Base-by-base conservation (phyloP, 2,329 filamentous ascomycete genomes). In the Curvularia sp. region DNA sequence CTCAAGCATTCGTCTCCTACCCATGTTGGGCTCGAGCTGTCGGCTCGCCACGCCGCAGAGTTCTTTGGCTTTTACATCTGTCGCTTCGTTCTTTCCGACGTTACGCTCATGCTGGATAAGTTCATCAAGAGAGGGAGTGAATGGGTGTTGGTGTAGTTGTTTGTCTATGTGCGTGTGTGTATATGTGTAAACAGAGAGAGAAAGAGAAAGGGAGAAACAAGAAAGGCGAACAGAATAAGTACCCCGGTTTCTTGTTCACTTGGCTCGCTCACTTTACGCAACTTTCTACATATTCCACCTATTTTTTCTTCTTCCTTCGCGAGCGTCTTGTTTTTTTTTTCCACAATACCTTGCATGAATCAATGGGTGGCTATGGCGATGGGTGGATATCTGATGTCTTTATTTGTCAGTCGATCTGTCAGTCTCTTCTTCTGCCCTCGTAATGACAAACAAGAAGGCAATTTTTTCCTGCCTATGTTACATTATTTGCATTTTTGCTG, bases 11-110 rank as follows among this genome's bases (percentile, higher is more conserved):
- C 92, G 18, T 94, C 93, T 68, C 93, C 92, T 71, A 98, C 95
- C 8, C 93, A 97, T 74, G 93, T 99, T 53, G 95, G 95, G 9
- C 86, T 99, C 33, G 95, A 99, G 79, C 85, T 99, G 41, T 95
- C 92, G 75, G 93, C 93, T 35, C 87, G 94, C 41, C 94, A 97
- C 76, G 95, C 94, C 7, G 92, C 94, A 33, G 95, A 99, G 78
- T 99, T 99, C 78, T 99, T 99, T 76, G 93, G 90, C 15, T 97
- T 99, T 78, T 98, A 95, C 76, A 85, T 99, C 28, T 97, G 94
- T 78, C 89, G 95, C 18, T 99, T 99, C 75, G 93, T 93, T n/a
- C 82, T 99, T 60, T 84, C 88, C 4, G 95, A 99, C 76, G 80
- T 99, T 61, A 85, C 88, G 39, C 77, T 95, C 74, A 83, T 99